Base-by-base conservation (phyloP, 2,329 filamentous ascomycete genomes). In the Colletotrichum lindemuthianum region DNA sequence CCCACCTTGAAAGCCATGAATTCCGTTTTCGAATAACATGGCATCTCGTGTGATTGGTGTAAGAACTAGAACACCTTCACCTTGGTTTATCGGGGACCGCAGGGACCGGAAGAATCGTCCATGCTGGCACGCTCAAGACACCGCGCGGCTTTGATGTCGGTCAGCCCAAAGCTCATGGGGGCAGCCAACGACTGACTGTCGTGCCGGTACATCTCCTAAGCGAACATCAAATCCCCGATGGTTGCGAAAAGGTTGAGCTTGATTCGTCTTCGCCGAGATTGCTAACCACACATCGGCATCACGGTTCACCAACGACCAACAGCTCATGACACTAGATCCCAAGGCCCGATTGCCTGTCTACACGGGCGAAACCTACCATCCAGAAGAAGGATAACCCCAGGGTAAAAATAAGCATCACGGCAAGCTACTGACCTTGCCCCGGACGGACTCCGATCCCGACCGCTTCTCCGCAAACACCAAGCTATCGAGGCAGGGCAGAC, bases 381-480 rank as follows among this genome's bases (percentile, higher is more conserved):
- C 16, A 34, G 53, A 2, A 4, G 24, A 63, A 13, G 12, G 49
- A 47, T 16, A 15, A 15, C 34, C 54, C 41, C 8, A 32, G n/a
- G 32, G 34, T 40, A 41, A 12, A 59, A 54, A 15, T 63, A 54
- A 63, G 60, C 60, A 59, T 59, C 48, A 33, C 16, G 11, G 49
- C 50, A 54, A 49, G 56, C 48, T 59, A n/a, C 43, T 49, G 3
- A 15, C 16, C n/a, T 43, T 53, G 37, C 55, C 49, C 60, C 41
- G 37, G 34, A 32, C 32, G 41, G 56, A 16, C 32, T 37, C 32
- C 12, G n/a, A 7, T 41, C 54, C 41, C 47, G 15, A 52, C 15
- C 39, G 15, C 33, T 54, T 59, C 55, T 54, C 60, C 60, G 48
- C 60, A 63, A 63, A 49, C 24, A n/a, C 48, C 24, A n/a, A 37